Base-by-base conservation (phyloP, 1,284 basidiomycete genomes). In the Cystobasidium slooffiae region DNA sequence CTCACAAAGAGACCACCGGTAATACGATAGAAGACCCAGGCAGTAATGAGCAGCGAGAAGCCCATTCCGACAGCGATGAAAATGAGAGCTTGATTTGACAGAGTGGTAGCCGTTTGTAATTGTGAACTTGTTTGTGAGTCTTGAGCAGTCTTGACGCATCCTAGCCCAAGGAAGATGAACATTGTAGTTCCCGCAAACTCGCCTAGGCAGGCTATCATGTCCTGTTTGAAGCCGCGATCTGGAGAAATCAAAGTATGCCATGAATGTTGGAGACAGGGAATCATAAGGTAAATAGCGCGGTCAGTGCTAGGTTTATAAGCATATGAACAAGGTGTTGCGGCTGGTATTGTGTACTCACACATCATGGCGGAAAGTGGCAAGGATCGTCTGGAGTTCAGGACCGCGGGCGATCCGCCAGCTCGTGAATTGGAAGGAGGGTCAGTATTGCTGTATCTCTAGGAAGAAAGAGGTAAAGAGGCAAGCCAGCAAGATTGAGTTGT, bases 31-130 rank as follows among this genome's bases (percentile, higher is more conserved):
- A 85, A 85, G 46, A 91, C 82, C 88, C 89, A 91, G 6, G 88
- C 88, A 3, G 87, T 87, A 44, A 89, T 86, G 56, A 90, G 85
- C 47, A 92, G 84, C 70, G 87, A 87, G 66, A 91, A 81, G 2
- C 90, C 90, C 84, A 90, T 88, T 56, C 84, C 86, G 51, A 85
- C 78, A 0, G 89, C 85, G 59, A 89, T 87, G 82, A 89, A 90
- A 77, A 88, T 83, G 49, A 84, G 80, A 49, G 77, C 79, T 16
- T 78, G 65, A 65, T 82, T 77, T 75, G 79, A 76, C 10, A 76
- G 68, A 1, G 77, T 66, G 8, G 70, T 73, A 4, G 85, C 44
- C 22, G 72, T 68, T 72, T 73, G n/a, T 49, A 39, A 37, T 46
- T 75, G 73, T 10, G 68, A 46, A 46, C 47, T 14, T 12, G 73